Evolutionary conservation across 768 basidiomycete species (phyloP).

Genomic region (Auricularia auricula-judae): DNA sequence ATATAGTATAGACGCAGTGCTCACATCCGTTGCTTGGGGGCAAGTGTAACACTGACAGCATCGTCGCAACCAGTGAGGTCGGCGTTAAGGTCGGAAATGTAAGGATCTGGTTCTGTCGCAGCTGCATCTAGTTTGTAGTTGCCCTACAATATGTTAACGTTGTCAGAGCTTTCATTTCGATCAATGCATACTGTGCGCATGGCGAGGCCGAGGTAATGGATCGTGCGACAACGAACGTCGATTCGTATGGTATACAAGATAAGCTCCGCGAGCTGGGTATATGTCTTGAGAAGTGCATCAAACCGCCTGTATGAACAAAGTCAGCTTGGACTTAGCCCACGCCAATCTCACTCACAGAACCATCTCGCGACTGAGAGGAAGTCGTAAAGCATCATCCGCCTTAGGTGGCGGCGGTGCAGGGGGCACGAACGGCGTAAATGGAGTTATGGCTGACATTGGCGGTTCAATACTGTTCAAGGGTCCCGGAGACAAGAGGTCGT

Average conservation of each 20-base stretch:
- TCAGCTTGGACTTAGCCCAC: neutral
- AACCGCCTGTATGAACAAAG: constrained; percentile 51
- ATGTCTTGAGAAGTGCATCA: constrained; percentile 82
- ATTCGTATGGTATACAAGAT: constrained; percentile 80
- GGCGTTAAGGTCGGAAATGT: constrained; percentile 74
- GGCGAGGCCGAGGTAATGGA: constrained; percentile 71
- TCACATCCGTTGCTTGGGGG: constrained; percentile 55
- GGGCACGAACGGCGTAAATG: constrained; percentile 36
- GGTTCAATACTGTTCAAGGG: constrained; percentile 41
- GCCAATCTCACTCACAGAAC: constrained; percentile 44
- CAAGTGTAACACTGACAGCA: constrained; percentile 48
- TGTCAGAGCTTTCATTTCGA: neutral
- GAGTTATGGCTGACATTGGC: constrained; percentile 29
- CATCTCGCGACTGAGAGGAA: constrained; percentile 86
- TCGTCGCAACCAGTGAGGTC: constrained; percentile 73
- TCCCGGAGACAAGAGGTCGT: constrained; percentile 42
- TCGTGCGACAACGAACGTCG: constrained; percentile 75
- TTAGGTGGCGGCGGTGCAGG: constrained; percentile 13
- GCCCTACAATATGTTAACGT: constrained; percentile 38
- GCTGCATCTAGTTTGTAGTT: constrained; percentile 76
- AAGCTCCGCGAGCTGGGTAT: constrained; percentile 77
- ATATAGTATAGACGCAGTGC: constrained; percentile 16
- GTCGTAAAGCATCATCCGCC: constrained; percentile 39
- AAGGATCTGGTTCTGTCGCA: constrained; percentile 83
- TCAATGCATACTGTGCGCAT: constrained; percentile 47